Evolutionary conservation across 2,329 filamentous ascomycete species (phyloP), one percentile per base, ranked within the genome.

Genomic region (Fusarium foetens): DNA sequence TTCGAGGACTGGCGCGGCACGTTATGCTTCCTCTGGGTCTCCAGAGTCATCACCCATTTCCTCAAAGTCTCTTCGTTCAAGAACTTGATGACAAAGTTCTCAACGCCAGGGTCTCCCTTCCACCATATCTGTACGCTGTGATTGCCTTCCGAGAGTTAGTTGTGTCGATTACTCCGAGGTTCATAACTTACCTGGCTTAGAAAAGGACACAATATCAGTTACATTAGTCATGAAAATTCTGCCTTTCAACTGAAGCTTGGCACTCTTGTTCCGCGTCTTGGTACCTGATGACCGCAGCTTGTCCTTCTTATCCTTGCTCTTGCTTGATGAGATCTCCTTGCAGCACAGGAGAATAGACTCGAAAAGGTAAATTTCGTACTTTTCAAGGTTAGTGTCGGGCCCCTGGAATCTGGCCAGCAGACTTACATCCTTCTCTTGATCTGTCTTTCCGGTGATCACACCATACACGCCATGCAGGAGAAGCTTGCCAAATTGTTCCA

Each of bases 201-300:
- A 91, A 66, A 96, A 86, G 23, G 93, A 95, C 45, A 97, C 86
- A n/a, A 97, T 92, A 80, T 98, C 94, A 42, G 95, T 98, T 60
- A 99, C 95, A 79, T 99, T 99, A 75, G 95, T 94, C 95, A 99
- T 98, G 84, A 98, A 98, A 77, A 99, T 99, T 57, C 96, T 91
- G 42, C 96, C 96, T 83, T 99, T 99, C 35, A 99, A 87, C 82
- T 98, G 95, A 68, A 98, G 86, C 82, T 95, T 97, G 45, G 92
- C 92, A 76, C 90, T 93, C 80, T 89, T 91, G 77, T 88, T 90
- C 49, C 84, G 83, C 51, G 82, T 79, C 80, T 91, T 93, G 64
- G 90, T 87, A 11, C 82, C 84, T 5, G 84, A 84, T 1, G 87
- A 87, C 62, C 84, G 84, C 9, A 87, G 88, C 78, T 89, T 90